Evolutionary conservation across 306 rosid species (phyloP), one percentile per base, ranked within the genome.

Genomic region (Cicer pinnatifidum): DNA sequence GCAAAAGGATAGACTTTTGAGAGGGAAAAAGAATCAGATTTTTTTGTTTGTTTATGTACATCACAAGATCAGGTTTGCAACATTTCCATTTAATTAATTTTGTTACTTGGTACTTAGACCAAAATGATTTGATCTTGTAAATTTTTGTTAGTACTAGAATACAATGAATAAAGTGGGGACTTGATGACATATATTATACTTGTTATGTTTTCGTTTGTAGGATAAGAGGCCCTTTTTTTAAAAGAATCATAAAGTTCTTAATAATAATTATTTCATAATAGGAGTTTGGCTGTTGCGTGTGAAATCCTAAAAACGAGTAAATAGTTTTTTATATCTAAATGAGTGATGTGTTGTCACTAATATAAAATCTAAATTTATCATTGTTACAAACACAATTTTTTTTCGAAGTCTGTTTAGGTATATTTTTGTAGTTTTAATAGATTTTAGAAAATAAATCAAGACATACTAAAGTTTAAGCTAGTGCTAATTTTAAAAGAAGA

Each of bases 41-140:
- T 80, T 88, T 84, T 87, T 84, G 78, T 77, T n/a, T 7, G 23
- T 67, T 80, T 47, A 17, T 73, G 54, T 51, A 73, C 19, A 75
- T 71, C 45, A 45, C 45, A 72, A 79, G 72, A 73, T 48, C 81
- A 78, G 80, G 86, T 75, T 81, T 89, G 88, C 85, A 62, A 78
- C 79, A 78, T 81, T 81, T 84, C 46, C 67, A 85, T 86, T 91
- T 78, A 69, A 84, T 86, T 84, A 69, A 78, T 84, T 85, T 78
- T 82, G 78, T 83, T 75, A 75, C 54, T 59, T 48, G 37, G 61
- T 64, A 56, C 68, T n/a, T 20, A 41, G 20, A 65, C 61, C n/a
- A 52, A 40, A 6, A 35, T 62, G 63, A 74, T 67, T 53, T 54
- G 20, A 72, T 62, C 51, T 37, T 51, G 73, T 71, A 56, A 61